Evolutionary conservation across 306 rosid species (phyloP).

Genomic region (Gleditsia sinensis): DNA sequence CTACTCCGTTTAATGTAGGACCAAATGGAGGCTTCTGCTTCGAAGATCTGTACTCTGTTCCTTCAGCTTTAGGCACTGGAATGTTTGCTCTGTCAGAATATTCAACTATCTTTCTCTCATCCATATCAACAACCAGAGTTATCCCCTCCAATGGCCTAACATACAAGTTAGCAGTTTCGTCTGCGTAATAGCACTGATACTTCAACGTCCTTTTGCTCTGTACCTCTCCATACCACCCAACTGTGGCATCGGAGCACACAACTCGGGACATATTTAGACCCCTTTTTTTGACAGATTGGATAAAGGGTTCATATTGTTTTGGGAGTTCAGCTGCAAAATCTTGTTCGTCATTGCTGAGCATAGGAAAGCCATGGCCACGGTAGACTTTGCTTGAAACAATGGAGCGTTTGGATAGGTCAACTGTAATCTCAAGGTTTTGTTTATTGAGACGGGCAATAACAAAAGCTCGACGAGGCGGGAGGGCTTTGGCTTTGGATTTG

Average conservation of each 20-base stretch:
- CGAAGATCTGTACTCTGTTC: conserved; percentile 34
- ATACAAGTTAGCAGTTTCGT: conserved; percentile 29
- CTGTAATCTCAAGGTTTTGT: conserved; percentile 31
- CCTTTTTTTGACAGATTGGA: conserved; percentile 27
- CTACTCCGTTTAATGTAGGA: conserved; percentile 30
- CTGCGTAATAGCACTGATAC: conserved; percentile 29
- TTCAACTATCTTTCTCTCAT: conserved; percentile 27
- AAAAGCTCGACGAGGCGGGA: conserved; percentile 43
- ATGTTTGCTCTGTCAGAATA: conserved; percentile 26
- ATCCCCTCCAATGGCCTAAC: conserved; percentile 40
- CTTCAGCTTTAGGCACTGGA: conserved; percentile 37
- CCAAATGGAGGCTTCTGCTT: conserved; percentile 44
- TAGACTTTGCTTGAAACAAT: conserved; percentile 16
- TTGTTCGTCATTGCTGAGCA: conserved; percentile 12
- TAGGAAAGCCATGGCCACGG: conserved; percentile 35
- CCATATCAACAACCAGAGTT: conserved; percentile 30
- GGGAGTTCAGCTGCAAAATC: neutral
- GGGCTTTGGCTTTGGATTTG: neutral
- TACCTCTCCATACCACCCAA: conserved; percentile 43
- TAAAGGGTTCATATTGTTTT: conserved; percentile 30
- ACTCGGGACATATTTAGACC: conserved; percentile 27
- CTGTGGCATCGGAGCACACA: neutral
- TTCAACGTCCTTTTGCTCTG: conserved; percentile 20
- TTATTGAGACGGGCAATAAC: conserved; percentile 31
- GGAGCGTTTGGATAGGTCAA: conserved; percentile 22